phyloP scores from a whole-genome alignment of 2,329 filamentous ascomycete genomes.

The Blastomyces gilchristii region DNA sequence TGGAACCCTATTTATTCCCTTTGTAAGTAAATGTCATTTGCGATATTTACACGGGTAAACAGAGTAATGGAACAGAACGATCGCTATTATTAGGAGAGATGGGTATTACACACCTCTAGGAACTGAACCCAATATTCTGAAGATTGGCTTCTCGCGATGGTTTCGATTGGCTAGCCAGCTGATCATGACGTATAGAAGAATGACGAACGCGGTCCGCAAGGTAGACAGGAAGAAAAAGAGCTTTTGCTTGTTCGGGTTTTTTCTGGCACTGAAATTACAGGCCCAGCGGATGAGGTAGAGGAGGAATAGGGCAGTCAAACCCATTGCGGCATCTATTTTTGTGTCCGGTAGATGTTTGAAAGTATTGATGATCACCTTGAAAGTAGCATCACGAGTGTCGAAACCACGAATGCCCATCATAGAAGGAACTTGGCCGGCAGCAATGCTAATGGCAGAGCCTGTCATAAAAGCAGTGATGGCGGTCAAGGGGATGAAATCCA shows the following conservation, averaged over 20 bases:
- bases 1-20: conserved; percentile 54
- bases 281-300: conserved; percentile 63
- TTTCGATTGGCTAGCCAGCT: conserved; percentile 74
- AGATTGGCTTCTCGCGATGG: conserved; percentile 51
- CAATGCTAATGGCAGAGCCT: conserved; percentile 83
- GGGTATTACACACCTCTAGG: conserved; percentile 52
- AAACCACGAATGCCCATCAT: conserved; percentile 68
- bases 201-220: conserved; percentile 80
- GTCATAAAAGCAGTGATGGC: conserved; percentile 96
- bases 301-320: conserved; percentile 66
- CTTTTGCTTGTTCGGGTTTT: conserved; percentile 59
- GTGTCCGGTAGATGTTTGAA: conserved; percentile 59
- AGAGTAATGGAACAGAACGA: neutral
- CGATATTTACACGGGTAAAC: neutral
- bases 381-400: conserved; percentile 67
- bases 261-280: conserved; percentile 58
- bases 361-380: conserved; percentile 71
- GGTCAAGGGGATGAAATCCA: conserved; percentile 83
- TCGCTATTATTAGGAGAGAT: neutral
- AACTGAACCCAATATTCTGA: conserved; percentile 65
- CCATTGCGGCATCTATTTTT: conserved; percentile 74
- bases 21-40: conserved; percentile 8
- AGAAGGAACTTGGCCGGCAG: conserved; percentile 67
- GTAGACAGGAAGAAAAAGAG: conserved; percentile 84
- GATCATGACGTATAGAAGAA: conserved; percentile 82